phyloP scores from a whole-genome alignment of 2,329 filamentous ascomycete species.

The Sarocladiaceae sp. region DNA sequence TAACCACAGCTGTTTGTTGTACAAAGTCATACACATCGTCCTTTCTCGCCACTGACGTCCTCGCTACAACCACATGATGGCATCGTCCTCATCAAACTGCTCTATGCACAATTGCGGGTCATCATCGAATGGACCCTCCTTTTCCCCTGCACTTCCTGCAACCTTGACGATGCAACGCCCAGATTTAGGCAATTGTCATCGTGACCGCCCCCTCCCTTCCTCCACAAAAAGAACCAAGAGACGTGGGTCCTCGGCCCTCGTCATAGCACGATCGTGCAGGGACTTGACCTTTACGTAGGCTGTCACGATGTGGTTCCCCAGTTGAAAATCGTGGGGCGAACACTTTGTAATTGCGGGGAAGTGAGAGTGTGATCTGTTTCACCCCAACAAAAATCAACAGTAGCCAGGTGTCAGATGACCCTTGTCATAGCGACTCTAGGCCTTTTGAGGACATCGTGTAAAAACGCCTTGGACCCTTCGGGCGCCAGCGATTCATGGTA shows the following conservation, averaged over 20 bases:
- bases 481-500: background rate
- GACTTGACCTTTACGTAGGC: no score
- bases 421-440: no score
- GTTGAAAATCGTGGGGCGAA: no score
- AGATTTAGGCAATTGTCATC: background rate
- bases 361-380: background rate
- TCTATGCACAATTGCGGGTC: slow-evolving; percentile 7
- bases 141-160: background rate
- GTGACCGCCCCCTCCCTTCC: background rate
- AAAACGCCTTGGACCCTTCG: no score
- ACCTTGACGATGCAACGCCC: background rate
- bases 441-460: background rate
- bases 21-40: background rate
- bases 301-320: no score
- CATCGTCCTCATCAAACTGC: background rate
- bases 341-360: background rate
- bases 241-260: slow-evolving; percentile 1
- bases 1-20: background rate
- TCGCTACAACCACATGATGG: background rate
- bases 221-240: no score
- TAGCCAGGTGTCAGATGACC: no score
- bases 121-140: no score
- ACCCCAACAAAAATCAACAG: background rate
- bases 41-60: background rate
- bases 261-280: background rate